Evolutionary conservation across 352 stramenopile genomes (phyloP).

Genomic region (Phytophthora tubulina): DNA sequence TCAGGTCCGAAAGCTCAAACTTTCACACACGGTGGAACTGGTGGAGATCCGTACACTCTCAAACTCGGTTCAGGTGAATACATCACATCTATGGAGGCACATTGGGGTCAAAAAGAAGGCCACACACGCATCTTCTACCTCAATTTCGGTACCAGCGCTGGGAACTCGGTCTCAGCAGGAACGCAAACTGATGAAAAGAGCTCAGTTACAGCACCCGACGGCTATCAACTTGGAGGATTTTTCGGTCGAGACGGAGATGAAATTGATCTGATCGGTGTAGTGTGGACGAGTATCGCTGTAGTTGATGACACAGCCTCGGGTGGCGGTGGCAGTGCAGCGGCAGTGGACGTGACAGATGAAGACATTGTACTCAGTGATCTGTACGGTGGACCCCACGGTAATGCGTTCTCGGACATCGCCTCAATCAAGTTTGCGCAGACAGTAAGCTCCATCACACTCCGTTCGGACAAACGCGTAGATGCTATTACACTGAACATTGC

Average conservation of each 20-base stretch:
- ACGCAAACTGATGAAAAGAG: slow-evolving; percentile 30
- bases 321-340: background rate
- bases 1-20: slow-evolving; percentile 20
- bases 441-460: slow-evolving; percentile 27
- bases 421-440: slow-evolving; percentile 29
- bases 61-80: slow-evolving; percentile 19
- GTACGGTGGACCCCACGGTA: slow-evolving; percentile 32
- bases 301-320: slow-evolving; percentile 12
- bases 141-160: slow-evolving; percentile 23
- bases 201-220: slow-evolving; percentile 21
- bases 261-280: slow-evolving; percentile 31
- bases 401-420: slow-evolving; percentile 35
- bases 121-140: slow-evolving; percentile 36
- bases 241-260: slow-evolving; percentile 39
- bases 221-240: slow-evolving; percentile 34
- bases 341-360: slow-evolving; percentile 14
- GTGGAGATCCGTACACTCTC: slow-evolving; percentile 28
- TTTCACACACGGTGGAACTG: slow-evolving; percentile 32
- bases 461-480: slow-evolving; percentile 30
- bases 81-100: slow-evolving; percentile 35
- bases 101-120: slow-evolving; percentile 32
- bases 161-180: slow-evolving; percentile 26
- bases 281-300: slow-evolving; percentile 33
- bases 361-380: slow-evolving; percentile 31
- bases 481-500: slow-evolving; percentile 28